Base-by-base conservation (phyloP, 352 stramenopile genomes). In the Phytopythium vexans region DNA sequence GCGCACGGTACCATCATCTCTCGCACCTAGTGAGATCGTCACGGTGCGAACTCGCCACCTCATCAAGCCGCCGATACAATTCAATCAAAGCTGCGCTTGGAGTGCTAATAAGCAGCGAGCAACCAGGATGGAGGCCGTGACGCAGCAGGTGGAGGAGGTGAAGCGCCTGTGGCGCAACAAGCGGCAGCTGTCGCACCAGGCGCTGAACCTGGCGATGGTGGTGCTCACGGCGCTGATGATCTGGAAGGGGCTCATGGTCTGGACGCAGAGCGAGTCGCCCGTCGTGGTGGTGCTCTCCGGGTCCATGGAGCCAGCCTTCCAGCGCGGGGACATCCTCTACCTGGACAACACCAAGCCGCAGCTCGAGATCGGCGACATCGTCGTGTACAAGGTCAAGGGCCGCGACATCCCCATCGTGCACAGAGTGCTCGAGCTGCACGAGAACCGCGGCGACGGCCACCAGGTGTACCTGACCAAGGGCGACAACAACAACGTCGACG, bases 391-490 rank as follows among this genome's bases (percentile, higher is more conserved):
- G 62, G 97, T 99, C 67, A 98, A 98, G 58, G 97, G 98, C 61
- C 89, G 96, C 51, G 97, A 99, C 47, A 99, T 99, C 70, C 97
- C 97, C 38, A 99, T 99, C 67, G 97, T 99, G 12, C 97, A 99
- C 77, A 87, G 97, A 49, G 95, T 99, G 56, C 78, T 99, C 40
- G 97, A 99, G 64, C 88, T 99, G 6, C 97, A 99, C 65, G 81
- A 92, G 53, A 85, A 87, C 78, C 87, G 55, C 77, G 50, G 79
- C 74, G 81, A 97, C 59, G 92, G 88, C 8, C 72, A 88, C 41
- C 90, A 98, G 10, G 90, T 98, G 56, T 90, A 99, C 42, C 70
- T 99, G 33, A 99, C 97, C 48, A 99, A 99, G 77, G 97, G 97
- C 44, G 97, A 99, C 82, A 99, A 99, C 77, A 99, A 99, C 78